Evolutionary conservation across 305 asterid species (phyloP), one percentile per base, ranked within the genome.

Genomic region (Andrographis paniculata): DNA sequence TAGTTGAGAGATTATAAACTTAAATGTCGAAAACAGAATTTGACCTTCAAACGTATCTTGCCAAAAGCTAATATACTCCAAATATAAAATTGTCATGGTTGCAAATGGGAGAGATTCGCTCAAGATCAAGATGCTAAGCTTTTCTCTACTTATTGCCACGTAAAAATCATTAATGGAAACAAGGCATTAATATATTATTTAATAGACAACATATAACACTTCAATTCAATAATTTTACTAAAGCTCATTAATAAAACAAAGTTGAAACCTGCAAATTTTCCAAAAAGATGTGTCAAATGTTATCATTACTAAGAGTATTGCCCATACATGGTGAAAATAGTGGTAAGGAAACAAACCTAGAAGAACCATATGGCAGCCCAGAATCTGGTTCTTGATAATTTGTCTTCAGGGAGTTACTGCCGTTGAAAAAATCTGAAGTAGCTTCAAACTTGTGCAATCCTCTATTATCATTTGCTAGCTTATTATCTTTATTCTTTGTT

Each of bases 361-460:
- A 56, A 68, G 82, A 59, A 64, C 78, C 78, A 62, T 80, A 69
- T 45, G 68, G 85, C 65, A 74, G 65, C 52, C 83, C 72, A 37
- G 62, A 65, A 60, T 75, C 86, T 24, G 94, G 53, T 55, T 77
- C 87, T 9, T 56, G 73, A 55, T 66, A 66, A 56, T 63, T 72
- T 48, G 78, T 84, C 52, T 75, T 84, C 27, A 65, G 77, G 62
- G 84, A 65, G 54, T 61, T 79, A 53, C 68, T 54, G 41, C 63
- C 55, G 55, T 52, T 76, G 47, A 61, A 54, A 70, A 69, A 73
- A 53, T 83, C 92, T 6, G 93, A 67, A 66, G 84, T 47, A 14
- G 95, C 70, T 60, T 79, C 93, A 50, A 70, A 64, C 67, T 72
- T 86, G 58, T 58, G 83, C 49, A 52, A 41, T 50, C 86, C 78